These are phyloP conservation scores for Macaranga tanarius DNA, from an alignment of 441 rosid genomes.

Conservation along the genomic window DNA sequence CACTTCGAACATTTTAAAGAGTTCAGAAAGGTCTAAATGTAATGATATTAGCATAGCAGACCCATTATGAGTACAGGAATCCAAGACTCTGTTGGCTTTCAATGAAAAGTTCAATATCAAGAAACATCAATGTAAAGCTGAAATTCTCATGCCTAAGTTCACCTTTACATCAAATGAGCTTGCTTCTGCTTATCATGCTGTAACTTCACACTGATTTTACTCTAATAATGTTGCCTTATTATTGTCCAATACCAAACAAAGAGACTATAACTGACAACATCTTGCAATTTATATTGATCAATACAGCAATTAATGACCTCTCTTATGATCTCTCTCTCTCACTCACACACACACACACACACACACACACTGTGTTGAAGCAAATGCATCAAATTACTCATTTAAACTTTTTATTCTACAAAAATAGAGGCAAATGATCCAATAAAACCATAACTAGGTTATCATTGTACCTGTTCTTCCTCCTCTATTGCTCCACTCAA, in stretches of 20 bases:
- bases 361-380: no score
- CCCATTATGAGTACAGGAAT: background rate
- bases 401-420: background rate
- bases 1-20: slow-evolving; percentile 4
- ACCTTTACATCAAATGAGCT: background rate
- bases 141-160: background rate
- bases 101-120: background rate
- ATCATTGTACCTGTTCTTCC: slow-evolving; percentile 87
- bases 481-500: slow-evolving; percentile 98
- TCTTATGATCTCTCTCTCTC: no score
- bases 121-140: background rate
- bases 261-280: background rate
- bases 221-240: background rate
- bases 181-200: background rate
- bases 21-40: background rate
- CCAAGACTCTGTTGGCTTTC: background rate
- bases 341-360: no score
- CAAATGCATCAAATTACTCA: background rate
- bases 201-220: background rate
- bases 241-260: background rate
- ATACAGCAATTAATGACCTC: background rate
- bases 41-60: background rate
- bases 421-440: background rate
- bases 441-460: slow-evolving; percentile 17
- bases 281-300: background rate